phyloP scores from a whole-genome alignment of 345 rosid genomes.

The Hibiscus syriacus region DNA sequence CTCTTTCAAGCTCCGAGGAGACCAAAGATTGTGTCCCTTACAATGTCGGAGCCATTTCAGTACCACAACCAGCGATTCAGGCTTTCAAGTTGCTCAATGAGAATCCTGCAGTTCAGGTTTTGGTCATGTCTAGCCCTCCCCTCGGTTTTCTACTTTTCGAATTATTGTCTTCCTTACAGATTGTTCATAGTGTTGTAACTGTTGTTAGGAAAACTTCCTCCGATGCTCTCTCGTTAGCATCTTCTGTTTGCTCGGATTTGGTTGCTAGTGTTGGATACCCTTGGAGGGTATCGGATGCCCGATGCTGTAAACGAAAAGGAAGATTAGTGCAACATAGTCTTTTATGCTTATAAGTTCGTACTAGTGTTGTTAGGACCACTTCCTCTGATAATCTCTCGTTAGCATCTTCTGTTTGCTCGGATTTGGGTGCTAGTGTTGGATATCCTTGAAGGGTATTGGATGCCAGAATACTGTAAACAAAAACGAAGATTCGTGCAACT shows the following conservation, averaged over 20 bases:
- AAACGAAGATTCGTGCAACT: too few relatives aligned
- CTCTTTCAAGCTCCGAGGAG: constrained; percentile 28
- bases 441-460: too few relatives aligned
- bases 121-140: too few relatives aligned
- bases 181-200: background rate
- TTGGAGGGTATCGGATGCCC: too few relatives aligned
- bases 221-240: background rate
- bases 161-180: background rate
- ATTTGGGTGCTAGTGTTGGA: too few relatives aligned
- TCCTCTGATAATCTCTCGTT: background rate
- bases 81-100: constrained; percentile 57
- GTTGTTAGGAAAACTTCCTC: constrained; percentile 7
- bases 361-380: background rate
- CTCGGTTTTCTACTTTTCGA: background rate
- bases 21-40: constrained; percentile 15
- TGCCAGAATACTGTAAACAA: too few relatives aligned
- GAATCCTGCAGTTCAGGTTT: constrained; percentile 52
- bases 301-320: too few relatives aligned
- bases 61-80: constrained; percentile 40
- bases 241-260: background rate
- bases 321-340: background rate
- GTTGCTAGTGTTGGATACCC: background rate
- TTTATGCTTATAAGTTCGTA: background rate
- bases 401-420: too few relatives aligned
- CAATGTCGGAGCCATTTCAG: constrained; percentile 21